A percentile compares a stretch with the other conserved stretches of the same genome.
Conservation (phyloP, 495 filamentous ascomycete genomes). For the Talaromyces proteolyticus region DNA sequence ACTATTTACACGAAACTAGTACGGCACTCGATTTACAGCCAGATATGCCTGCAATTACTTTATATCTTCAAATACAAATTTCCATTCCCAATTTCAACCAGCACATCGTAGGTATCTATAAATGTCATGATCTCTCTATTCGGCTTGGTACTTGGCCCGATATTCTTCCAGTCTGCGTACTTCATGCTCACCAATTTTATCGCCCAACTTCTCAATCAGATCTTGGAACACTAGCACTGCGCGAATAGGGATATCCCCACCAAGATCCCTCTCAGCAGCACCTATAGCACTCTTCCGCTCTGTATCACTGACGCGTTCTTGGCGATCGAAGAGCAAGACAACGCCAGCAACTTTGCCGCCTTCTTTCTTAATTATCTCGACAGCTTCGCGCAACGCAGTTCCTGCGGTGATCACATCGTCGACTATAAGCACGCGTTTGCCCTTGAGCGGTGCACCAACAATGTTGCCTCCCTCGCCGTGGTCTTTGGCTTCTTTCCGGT, state of each 20-base stretch:
- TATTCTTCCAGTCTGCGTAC: conserved; percentile 73
- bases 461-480: conserved; percentile 92
- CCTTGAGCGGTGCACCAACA: conserved; percentile 77
- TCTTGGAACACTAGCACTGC: conserved; percentile 63
- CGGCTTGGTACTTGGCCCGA: conserved; percentile 57
- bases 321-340: conserved; percentile 79
- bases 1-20: background rate
- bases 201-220: conserved; percentile 59
- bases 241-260: conserved; percentile 37
- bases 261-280: conserved; percentile 64
- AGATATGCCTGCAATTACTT: background rate
- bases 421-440: conserved; percentile 80
- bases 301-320: conserved; percentile 66
- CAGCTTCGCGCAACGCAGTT: conserved; percentile 86
- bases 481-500: conserved; percentile 91
- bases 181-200: conserved; percentile 49
- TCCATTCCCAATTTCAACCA: background rate
- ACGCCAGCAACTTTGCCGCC: conserved; percentile 81
- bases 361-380: conserved; percentile 72
- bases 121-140: conserved; percentile 12
- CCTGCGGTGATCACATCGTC: conserved; percentile 97
- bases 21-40: too few relatives aligned
- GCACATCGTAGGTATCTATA: background rate
- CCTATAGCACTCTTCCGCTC: conserved; percentile 66
- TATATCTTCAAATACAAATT: background rate